A percentile compares a stretch with the other conserved stretches of the same genome.
Conservation (phyloP, 352 stramenopile genomes). For the Pythium phragmiticola region DNA sequence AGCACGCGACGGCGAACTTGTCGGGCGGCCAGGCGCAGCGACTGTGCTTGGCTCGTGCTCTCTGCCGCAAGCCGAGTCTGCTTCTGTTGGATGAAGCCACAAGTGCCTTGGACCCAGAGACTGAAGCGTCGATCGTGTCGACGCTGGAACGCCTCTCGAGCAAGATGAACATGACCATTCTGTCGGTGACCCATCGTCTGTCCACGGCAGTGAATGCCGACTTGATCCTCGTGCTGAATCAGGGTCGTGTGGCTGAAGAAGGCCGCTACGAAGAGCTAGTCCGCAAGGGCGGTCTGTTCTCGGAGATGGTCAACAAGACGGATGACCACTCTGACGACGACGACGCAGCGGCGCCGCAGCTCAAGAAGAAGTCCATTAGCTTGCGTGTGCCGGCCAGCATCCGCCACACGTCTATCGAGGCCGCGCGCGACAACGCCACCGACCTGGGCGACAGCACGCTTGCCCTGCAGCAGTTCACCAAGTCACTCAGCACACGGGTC, state of each 20-base stretch:
- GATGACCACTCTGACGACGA: constrained; percentile 54
- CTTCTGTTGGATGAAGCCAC: constrained; percentile 85
- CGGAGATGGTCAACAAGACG: constrained; percentile 85
- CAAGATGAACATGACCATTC: constrained; percentile 90
- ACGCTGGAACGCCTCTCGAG: constrained; percentile 75
- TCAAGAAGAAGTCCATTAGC: constrained; percentile 28
- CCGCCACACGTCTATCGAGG: constrained; percentile 13
- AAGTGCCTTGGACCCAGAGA: constrained; percentile 85
- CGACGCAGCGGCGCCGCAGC: constrained; percentile 19
- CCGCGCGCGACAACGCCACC: constrained; percentile 13
- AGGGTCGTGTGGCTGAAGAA: constrained; percentile 73
- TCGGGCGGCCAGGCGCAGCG: constrained; percentile 86
- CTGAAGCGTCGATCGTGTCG: constrained; percentile 80
- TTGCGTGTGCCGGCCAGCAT: constrained; percentile 12
- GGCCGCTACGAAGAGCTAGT: constrained; percentile 77
- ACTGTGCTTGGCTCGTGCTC: constrained; percentile 78
- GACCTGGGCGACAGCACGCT: constrained; percentile 40
- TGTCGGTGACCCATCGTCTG: constrained; percentile 88
- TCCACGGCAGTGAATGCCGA: constrained; percentile 79
- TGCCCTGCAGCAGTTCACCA: constrained; percentile 84
- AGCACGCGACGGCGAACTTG: constrained; percentile 85
- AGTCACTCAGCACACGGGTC: constrained; percentile 73
- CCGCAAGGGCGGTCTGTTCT: constrained; percentile 68
- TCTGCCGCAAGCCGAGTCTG: constrained; percentile 79
- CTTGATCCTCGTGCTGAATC: constrained; percentile 78